Conservation (phyloP, 2,329 filamentous ascomycete genomes). For the Neocatenulostroma microsporum region DNA sequence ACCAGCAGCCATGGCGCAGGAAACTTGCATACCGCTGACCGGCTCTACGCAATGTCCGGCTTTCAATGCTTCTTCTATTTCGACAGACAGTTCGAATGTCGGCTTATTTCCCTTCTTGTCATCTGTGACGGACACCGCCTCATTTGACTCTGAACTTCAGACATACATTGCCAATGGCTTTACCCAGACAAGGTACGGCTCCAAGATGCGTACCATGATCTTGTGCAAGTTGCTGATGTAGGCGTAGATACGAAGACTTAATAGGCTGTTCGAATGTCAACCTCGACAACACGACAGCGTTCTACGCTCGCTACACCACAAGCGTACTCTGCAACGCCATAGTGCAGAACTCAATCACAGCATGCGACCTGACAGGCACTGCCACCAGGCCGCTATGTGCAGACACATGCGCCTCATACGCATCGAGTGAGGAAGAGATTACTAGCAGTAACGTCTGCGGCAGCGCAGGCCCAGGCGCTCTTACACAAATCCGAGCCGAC, state of each 20-base stretch:
- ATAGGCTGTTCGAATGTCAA: constrained; percentile 75
- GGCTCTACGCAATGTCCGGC: constrained; percentile 65
- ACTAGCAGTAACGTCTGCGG: constrained; percentile 69
- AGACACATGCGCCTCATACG: constrained; percentile 78
- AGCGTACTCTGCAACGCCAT: constrained; percentile 90
- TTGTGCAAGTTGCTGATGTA: constrained; percentile 24
- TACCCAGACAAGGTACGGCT: constrained; percentile 62
- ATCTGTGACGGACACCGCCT: constrained; percentile 64
- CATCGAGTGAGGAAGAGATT: constrained; percentile 81
- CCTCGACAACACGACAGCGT: constrained; percentile 66
- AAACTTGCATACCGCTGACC: constrained; percentile 60
- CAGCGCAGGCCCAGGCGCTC: constrained; percentile 53
- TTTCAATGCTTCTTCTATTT: constrained; percentile 65
- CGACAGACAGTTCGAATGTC: constrained; percentile 51
- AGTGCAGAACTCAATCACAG: constrained; percentile 72
- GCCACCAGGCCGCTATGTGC: constrained; percentile 74
- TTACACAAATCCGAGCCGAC: constrained; percentile 77
- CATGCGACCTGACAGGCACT: constrained; percentile 59
- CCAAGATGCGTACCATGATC: not conserved
- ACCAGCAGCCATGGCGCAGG: constrained; percentile 31
- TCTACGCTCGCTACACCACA: constrained; percentile 89
- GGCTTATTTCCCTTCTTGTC: constrained; percentile 71
- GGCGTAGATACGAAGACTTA: constrained; percentile 64
- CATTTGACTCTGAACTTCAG: constrained; percentile 69
- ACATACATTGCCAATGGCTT: constrained; percentile 69